phyloP scores from a whole-genome alignment of 305 asterid genomes.

The Ajuga reptans region DNA sequence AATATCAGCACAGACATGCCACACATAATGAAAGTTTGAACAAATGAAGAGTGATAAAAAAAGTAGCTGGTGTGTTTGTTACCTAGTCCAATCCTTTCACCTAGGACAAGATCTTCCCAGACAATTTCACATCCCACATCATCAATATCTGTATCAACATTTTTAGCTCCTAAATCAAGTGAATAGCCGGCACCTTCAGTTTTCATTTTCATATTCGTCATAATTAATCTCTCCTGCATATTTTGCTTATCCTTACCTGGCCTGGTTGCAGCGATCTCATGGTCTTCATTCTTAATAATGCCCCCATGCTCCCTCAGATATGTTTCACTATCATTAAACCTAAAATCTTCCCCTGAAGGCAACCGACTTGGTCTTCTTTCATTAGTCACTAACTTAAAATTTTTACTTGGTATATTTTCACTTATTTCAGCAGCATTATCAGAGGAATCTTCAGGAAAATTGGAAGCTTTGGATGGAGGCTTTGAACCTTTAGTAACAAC shows the following conservation, averaged over 20 bases:
- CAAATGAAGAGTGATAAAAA: conserved; percentile 6
- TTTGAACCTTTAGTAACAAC: conserved; percentile 47
- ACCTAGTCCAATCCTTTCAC: conserved; percentile 99
- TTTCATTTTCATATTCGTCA: conserved; percentile 31
- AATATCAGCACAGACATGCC: conserved; percentile 4
- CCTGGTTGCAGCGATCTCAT: conserved; percentile 21
- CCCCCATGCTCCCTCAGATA: conserved; percentile 30
- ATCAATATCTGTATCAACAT: conserved; percentile 66
- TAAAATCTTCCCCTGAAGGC: conserved; percentile 30
- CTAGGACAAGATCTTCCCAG: conserved; percentile 96
- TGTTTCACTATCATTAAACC: conserved; percentile 33
- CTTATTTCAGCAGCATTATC: conserved; percentile 29
- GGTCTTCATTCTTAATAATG: conserved; percentile 27
- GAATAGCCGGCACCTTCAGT: conserved; percentile 42
- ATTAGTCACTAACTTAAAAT: conserved; percentile 27
- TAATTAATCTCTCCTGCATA: conserved; percentile 29
- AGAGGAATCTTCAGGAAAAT: conserved; percentile 31
- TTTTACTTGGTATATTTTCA: not conserved
- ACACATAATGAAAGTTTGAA: conserved; percentile 14
- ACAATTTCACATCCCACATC: conserved; percentile 96
- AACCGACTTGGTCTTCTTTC: conserved; percentile 35
- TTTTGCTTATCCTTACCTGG: conserved; percentile 30
- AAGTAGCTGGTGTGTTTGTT: conserved; percentile 24
- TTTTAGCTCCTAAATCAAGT: conserved; percentile 26
- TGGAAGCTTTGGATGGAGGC: conserved; percentile 31